Percentiles rank a stretch among this genome's conserved stretches.
Conservation (phyloP, 148 eudicot genomes). For the Rhododendron vialii region DNA sequence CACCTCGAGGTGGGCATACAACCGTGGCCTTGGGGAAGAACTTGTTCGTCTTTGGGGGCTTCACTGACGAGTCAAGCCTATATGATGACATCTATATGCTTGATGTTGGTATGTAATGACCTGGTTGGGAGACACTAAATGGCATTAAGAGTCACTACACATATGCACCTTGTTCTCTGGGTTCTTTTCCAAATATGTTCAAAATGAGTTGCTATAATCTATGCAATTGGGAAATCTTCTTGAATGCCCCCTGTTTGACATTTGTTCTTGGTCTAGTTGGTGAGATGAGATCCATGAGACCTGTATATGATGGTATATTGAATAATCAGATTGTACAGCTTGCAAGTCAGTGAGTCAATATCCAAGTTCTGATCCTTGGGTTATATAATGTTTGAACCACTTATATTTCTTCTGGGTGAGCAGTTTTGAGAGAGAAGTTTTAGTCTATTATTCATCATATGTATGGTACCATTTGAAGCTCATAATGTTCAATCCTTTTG, state of each 20-base stretch:
- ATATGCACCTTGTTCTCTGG: neutral
- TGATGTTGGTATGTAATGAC: slow-evolving; percentile 61
- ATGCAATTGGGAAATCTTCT: neutral
- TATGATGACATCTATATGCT: slow-evolving; percentile 80
- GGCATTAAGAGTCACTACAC: neutral
- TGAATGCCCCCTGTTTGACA: neutral
- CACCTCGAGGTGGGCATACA: slow-evolving; percentile 96
- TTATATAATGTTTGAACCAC: neutral
- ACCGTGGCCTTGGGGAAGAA: slow-evolving; percentile 67
- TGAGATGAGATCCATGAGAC: neutral
- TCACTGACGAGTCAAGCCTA: slow-evolving; percentile 75
- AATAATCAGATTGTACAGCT: neutral
- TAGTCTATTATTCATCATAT: neutral
- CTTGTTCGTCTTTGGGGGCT: slow-evolving; percentile 92
- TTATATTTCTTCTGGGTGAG: neutral
- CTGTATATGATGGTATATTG: neutral
- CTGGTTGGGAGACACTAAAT: neutral
- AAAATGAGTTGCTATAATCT: neutral
- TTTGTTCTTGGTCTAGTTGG: slow-evolving; percentile 3
- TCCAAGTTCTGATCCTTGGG: neutral
- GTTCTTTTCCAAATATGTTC: neutral
- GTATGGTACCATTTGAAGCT: neutral
- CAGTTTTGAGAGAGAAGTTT: neutral
- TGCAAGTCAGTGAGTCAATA: neutral
- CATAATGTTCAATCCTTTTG: slow-evolving; percentile 1